Evolutionary conservation across 108 stramenopile genomes (phyloP), one percentile per base, ranked within the genome.

Genomic region (Discostella stelligeroides): DNA sequence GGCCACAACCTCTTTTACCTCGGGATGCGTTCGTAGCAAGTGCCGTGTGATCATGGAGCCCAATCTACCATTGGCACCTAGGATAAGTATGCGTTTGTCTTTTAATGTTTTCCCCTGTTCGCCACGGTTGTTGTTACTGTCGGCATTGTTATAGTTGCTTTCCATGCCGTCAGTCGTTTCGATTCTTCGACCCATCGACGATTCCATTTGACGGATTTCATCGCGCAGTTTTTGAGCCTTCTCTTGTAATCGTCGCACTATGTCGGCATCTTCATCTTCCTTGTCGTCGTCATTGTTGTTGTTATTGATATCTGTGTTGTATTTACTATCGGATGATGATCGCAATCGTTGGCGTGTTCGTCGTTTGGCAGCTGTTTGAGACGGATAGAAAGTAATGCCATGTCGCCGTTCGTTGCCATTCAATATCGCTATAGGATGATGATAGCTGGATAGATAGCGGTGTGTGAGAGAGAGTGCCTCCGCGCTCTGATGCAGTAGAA

Each of bases 31-130:
- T 17, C 92, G 84, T 39, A 94, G 72, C 28, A 94, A 50, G 48
- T 86, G 66, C 0, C 88, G 86, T 61, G 84, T 83, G n/a, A 93
- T 82, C 89, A 90, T 90, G 63, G 78, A 81, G 21, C 92, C 92
- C 17, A 93, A 58, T 10, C 89, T 82, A 17, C 92, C 92, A 63
- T 93, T 93, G 63, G 92, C 92, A 17, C 92, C 92, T 8, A 84
- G 72, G 53, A 93, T 79, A 15, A 93, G 66, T 15, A 93, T 61
- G 51, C 87, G 68, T 66, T 87, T 90, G 30, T 83, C 76, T 20
- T 65, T 63, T 41, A 92, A 76, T 0, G 86, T 73, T 60, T 69
- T 82, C 11, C 39, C 40, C 10, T 39, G 39, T 17, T 50, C 7
- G 40, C 23, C 20, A 64, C 60, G 37, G 48, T 43, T 4, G 48